These are phyloP conservation scores for Leccinum olivaceopallidum DNA, from an alignment of 768 basidiomycete species.

Conservation along the genomic window DNA sequence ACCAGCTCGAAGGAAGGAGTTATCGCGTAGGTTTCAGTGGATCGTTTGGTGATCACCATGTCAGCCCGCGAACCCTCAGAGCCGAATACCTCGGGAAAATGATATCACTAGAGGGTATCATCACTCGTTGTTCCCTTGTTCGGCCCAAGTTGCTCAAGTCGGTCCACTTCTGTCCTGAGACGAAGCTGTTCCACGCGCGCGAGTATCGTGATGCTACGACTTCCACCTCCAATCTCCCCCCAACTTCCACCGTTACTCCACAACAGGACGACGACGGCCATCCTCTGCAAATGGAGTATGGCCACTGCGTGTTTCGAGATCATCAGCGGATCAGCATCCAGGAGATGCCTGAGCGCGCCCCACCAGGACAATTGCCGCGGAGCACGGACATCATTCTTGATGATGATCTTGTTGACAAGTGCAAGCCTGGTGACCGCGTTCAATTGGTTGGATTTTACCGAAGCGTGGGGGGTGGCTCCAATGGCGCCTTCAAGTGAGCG, in stretches of 20 bases:
- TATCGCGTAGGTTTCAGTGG: slow-evolving; percentile 92
- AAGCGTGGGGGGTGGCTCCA: slow-evolving; percentile 88
- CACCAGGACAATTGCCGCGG: slow-evolving; percentile 93
- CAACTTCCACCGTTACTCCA: slow-evolving; percentile 84
- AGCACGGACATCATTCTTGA: slow-evolving; percentile 96
- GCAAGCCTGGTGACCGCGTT: slow-evolving; percentile 97
- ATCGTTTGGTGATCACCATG: slow-evolving; percentile 97
- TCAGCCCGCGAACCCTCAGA: slow-evolving; percentile 89
- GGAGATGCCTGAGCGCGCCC: slow-evolving; percentile 99
- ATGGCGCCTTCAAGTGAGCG: slow-evolving; percentile 90
- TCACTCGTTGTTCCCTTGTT: slow-evolving; percentile 96
- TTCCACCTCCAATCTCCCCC: slow-evolving; percentile 81
- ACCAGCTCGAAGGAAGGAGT: slow-evolving; percentile 75
- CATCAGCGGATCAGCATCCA: slow-evolving; percentile 98
- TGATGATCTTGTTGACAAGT: slow-evolving; percentile 95
- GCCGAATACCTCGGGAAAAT: slow-evolving; percentile 91
- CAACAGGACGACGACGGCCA: slow-evolving; percentile 91
- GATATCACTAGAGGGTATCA: slow-evolving; percentile 97
- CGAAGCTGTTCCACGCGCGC: slow-evolving; percentile 78
- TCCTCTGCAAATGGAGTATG: slow-evolving; percentile 88
- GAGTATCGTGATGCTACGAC: slow-evolving; percentile 93
- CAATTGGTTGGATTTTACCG: slow-evolving; percentile 96
- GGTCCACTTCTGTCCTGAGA: slow-evolving; percentile 92
- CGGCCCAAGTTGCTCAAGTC: slow-evolving; percentile 98
- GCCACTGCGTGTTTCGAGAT: slow-evolving; percentile 88